Conservation (phyloP, 2,329 filamentous ascomycete genomes). For the Arachnomyces sp. region DNA sequence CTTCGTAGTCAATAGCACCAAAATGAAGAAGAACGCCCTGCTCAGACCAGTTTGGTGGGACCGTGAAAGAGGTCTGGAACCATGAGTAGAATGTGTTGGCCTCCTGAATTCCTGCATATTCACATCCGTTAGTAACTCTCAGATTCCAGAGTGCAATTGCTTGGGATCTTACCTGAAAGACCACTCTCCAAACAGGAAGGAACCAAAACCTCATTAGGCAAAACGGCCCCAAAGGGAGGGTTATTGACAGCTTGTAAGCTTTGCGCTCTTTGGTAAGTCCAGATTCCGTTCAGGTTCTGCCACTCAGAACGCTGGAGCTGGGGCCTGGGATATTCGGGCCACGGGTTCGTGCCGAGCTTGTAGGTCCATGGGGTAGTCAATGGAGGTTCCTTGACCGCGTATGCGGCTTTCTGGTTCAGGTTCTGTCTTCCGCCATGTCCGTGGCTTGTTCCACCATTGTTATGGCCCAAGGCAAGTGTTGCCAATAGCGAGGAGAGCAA, state of each 20-base stretch:
- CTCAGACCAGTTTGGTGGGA: slow-evolving; percentile 37
- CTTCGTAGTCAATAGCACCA: slow-evolving; percentile 45
- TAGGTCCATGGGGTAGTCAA: slow-evolving; percentile 39
- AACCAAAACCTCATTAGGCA: slow-evolving; percentile 40
- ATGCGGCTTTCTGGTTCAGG: slow-evolving; percentile 7
- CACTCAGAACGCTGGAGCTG: slow-evolving; percentile 39
- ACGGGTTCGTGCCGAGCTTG: slow-evolving; percentile 40
- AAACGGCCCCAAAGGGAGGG: slow-evolving; percentile 38
- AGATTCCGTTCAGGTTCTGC: slow-evolving; percentile 43
- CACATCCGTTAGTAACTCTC: no score
- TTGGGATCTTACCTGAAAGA: slow-evolving; percentile 35
- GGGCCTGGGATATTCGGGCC: slow-evolving; percentile 43
- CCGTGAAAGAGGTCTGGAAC: slow-evolving; percentile 42
- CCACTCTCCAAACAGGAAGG: slow-evolving; percentile 49
- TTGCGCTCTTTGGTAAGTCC: slow-evolving; percentile 37
- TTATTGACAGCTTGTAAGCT: slow-evolving; percentile 29
- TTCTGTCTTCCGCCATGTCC: no score
- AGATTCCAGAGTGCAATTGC: no score
- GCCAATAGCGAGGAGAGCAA: no score
- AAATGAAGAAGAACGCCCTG: slow-evolving; percentile 41
- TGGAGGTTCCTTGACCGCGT: slow-evolving; percentile 34
- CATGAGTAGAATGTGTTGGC: slow-evolving; percentile 34
- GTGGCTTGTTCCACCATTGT: no score
- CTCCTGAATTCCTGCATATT: slow-evolving; percentile 29
- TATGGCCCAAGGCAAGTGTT: no score